A percentile compares a stretch with the other conserved stretches of the same genome.
Conservation (phyloP, 306 rosid species). For the Malus sieversii region DNA sequence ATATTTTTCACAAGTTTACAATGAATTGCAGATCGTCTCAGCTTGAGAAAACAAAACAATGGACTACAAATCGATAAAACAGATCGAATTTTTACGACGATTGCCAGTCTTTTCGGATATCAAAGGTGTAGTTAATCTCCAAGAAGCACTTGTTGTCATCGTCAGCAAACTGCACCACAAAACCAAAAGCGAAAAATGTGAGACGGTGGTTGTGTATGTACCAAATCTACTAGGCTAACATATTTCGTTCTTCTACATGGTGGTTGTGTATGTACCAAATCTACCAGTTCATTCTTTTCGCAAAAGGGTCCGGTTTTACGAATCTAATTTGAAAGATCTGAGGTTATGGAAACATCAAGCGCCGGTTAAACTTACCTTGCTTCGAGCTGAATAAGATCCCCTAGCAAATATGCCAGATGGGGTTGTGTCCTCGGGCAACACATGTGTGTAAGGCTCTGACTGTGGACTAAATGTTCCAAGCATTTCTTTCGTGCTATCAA, state of each 20-base stretch:
- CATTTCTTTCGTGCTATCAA: conserved; percentile 82
- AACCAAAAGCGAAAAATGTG: not conserved
- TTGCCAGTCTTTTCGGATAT: conserved; percentile 75
- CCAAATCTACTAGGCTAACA: not conserved
- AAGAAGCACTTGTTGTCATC: conserved; percentile 88
- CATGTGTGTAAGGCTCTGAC: conserved; percentile 64
- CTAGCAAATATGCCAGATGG: conserved; percentile 93
- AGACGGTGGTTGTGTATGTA: not conserved
- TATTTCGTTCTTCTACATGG: not conserved
- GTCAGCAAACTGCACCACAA: conserved; percentile 53
- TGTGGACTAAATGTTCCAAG: conserved; percentile 93
- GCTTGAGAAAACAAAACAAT: conserved; percentile 22
- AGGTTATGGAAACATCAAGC: not conserved
- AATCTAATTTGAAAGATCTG: not conserved
- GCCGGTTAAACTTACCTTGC: conserved; percentile 47
- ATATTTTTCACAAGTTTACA: conserved; percentile 20
- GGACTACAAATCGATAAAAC: conserved; percentile 15
- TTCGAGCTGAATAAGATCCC: conserved; percentile 78
- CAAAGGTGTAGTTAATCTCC: conserved; percentile 86
- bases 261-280: not conserved
- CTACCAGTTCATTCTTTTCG: not conserved
- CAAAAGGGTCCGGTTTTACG: not conserved
- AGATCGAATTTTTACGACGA: conserved; percentile 11
- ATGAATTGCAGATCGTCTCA: conserved; percentile 34
- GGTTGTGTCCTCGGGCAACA: conserved; percentile 86